phyloP scores from a whole-genome alignment of 345 rosid genomes.

The Salix suchowensis region DNA sequence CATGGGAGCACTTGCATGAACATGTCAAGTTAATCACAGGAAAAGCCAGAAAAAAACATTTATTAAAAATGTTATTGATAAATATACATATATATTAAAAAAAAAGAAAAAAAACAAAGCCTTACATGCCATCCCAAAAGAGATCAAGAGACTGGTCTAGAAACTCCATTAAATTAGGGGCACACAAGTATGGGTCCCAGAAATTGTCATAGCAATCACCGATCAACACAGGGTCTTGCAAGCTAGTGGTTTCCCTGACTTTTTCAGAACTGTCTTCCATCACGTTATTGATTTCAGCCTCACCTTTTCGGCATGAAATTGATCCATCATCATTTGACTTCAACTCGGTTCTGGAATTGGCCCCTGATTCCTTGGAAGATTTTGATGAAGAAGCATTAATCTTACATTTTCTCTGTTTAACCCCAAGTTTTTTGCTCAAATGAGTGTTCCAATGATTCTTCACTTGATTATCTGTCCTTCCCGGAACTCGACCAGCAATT shows the following conservation, averaged over 20 bases:
- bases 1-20: background rate
- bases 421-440: constrained; percentile 31
- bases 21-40: background rate
- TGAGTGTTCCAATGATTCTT: constrained; percentile 47
- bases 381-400: background rate
- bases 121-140: constrained; percentile 12
- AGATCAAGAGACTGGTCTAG: constrained; percentile 22
- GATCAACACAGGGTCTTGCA: background rate
- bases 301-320: background rate
- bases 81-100: background rate
- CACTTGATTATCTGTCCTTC: constrained; percentile 48
- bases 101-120: background rate
- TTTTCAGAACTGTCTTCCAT: background rate
- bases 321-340: background rate
- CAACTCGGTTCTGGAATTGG: background rate
- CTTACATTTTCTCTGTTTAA: constrained; percentile 4
- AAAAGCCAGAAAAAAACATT: background rate
- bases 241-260: background rate
- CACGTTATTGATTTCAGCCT: background rate
- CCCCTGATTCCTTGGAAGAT: background rate
- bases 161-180: constrained; percentile 16
- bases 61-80: background rate
- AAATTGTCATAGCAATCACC: constrained; percentile 8
- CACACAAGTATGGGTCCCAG: constrained; percentile 5
- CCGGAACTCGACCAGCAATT: constrained; percentile 43